Base-by-base conservation (phyloP, 345 rosid species). In the Pugionium cornutum region DNA sequence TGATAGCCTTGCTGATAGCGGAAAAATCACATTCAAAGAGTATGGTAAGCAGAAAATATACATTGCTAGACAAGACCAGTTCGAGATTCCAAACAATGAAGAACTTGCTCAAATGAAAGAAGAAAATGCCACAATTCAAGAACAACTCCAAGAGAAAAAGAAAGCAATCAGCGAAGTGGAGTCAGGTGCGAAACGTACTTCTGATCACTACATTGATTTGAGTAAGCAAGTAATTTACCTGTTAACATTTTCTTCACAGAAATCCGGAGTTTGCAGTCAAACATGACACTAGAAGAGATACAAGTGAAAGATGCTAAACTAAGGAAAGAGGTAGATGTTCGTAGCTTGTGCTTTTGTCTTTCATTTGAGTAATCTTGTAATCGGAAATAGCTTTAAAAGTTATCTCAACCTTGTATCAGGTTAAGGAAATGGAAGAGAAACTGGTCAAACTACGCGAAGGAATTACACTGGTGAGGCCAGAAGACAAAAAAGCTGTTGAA, bases 21-120 rank as follows among this genome's bases (percentile, higher is more conserved):
- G 92, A 4, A 80, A 80, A 74, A 88, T 94, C 58, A 81, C 92
- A 0, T 90, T 85, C 67, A 90, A 88, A 76, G 99, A 94, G 83
- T 86, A 88, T 66, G 97, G 97, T 34, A 88, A 94, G 79, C 99
- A 94, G 89, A 94, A 94, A 77, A 73, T 94, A 53, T 90, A 88
- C 72, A 61, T 94, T 40, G 97, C 99, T 55, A 82, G 85, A 66
- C 97, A 94, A 75, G 97, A 88, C 80, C 99, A 86, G 80, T 90
- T 88, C 47, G 79, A 90, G 51, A 88, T 90, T 62, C 96, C 92
- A 7, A 85, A 86, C 83, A 74, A 10, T 0, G 95, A 90, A 56
- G 95, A 88, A 78, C 91, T 94, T 75, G 82, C 70, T 75, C 78
- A 5, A 41, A 94, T 90, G 97, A 90, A 94, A 75, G 91, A 83